phyloP scores from a whole-genome alignment of 202 grass and related monocot genomes.

The Bolboschoenoplectus hybrid region DNA sequence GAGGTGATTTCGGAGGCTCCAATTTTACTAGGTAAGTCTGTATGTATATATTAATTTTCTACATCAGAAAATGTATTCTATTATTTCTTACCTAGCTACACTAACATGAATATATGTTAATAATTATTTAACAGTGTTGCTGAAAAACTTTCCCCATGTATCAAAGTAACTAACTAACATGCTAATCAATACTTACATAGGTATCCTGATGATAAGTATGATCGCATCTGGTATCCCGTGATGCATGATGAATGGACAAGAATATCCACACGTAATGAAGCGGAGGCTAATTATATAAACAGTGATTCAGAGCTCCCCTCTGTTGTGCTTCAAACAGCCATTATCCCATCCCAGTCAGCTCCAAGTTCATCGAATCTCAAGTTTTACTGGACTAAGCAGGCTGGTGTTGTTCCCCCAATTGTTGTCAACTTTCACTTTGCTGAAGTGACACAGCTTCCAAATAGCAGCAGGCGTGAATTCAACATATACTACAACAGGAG shows the following conservation, averaged over 20 bases:
- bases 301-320: conserved; percentile 15
- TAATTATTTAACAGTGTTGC: too few relatives aligned
- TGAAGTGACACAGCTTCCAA: conserved; percentile 46
- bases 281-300: background rate
- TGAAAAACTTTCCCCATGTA: too few relatives aligned
- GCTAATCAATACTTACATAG: conserved; percentile 9
- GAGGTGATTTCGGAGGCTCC: conserved; percentile 29
- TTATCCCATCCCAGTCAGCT: conserved; percentile 24
- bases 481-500: conserved; percentile 45
- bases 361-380: background rate
- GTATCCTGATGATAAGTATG: conserved; percentile 58
- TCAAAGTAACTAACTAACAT: too few relatives aligned
- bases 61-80: background rate
- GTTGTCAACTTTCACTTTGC: conserved; percentile 37
- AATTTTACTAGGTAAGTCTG: conserved; percentile 10
- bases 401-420: conserved; percentile 32
- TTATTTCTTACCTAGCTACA: background rate
- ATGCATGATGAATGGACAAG: background rate
- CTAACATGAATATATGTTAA: background rate
- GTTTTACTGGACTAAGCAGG: conserved; percentile 30
- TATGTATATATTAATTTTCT: background rate
- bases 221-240: conserved; percentile 47
- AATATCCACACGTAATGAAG: conserved; percentile 39
- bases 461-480: conserved; percentile 44
- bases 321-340: conserved; percentile 56